These are phyloP conservation scores for Ophiocordyceps camponoti-saundersi DNA, from an alignment of 2,329 filamentous ascomycete genomes.

Conservation along the genomic window DNA sequence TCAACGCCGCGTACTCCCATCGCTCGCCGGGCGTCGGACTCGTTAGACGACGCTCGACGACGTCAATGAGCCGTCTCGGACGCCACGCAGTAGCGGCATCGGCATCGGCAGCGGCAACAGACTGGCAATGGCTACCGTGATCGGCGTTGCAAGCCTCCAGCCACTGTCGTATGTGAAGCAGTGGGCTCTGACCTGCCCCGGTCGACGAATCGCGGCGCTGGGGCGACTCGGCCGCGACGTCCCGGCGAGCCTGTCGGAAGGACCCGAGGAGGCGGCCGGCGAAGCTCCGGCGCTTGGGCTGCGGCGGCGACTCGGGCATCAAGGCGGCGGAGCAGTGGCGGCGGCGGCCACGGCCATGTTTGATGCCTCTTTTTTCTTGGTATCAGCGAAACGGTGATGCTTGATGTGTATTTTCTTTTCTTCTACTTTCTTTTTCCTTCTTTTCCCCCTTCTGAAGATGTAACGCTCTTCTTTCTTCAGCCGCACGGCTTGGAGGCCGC, in stretches of 20 bases:
- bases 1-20: conserved; percentile 23
- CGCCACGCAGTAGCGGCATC: conserved; percentile 14
- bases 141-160: conserved; percentile 24
- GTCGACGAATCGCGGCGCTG: conserved; percentile 16
- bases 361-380: not conserved
- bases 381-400: too few species aligned
- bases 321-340: not conserved
- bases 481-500: not conserved
- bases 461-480: not conserved
- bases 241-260: conserved; percentile 14
- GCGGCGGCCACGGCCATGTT: not conserved
- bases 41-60: conserved; percentile 20
- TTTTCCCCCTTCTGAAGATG: not conserved
- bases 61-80: conserved; percentile 23
- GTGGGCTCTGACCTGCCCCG: conserved; percentile 6
- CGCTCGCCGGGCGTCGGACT: conserved; percentile 17
- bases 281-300: conserved; percentile 22
- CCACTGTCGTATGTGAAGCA: conserved; percentile 19
- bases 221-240: conserved; percentile 8
- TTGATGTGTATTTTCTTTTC: not conserved
- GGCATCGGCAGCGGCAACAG: conserved; percentile 7
- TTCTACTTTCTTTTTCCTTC: not conserved
- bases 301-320: conserved; percentile 5
- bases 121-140: conserved; percentile 22
- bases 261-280: conserved; percentile 20